Conservation (phyloP, 1,284 basidiomycete genomes). For the Tilletiopsis washingtonensis region DNA sequence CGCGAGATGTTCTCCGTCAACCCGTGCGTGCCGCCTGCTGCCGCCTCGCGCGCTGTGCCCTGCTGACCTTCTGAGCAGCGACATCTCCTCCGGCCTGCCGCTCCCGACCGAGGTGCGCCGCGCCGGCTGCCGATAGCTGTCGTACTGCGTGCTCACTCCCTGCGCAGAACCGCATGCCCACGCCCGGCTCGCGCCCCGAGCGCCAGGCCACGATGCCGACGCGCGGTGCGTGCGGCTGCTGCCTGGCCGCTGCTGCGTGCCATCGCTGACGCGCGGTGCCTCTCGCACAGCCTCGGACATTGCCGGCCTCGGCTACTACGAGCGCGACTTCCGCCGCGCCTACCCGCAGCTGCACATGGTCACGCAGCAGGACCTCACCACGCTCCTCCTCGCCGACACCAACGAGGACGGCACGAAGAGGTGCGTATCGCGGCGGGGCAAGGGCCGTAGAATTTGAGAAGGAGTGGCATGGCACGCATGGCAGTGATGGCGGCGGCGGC, state of each 20-base stretch:
- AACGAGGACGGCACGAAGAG: slow-evolving; percentile 49
- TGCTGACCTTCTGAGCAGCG: slow-evolving; percentile 29
- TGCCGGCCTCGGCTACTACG: slow-evolving; percentile 61
- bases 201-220: slow-evolving; percentile 73
- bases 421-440: slow-evolving; percentile 13
- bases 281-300: too few species aligned
- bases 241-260: too few species aligned
- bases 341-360: slow-evolving; percentile 65
- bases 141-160: too few species aligned
- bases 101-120: slow-evolving; percentile 57
- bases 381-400: slow-evolving; percentile 73
- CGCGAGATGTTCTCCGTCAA: slow-evolving; percentile 55
- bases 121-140: too few species aligned
- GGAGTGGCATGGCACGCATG: too few species aligned
- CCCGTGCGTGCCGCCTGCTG: slow-evolving; percentile 54
- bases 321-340: slow-evolving; percentile 82
- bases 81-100: slow-evolving; percentile 86
- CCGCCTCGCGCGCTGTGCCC: background rate
- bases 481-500: too few species aligned
- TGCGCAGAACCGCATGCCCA: slow-evolving; percentile 76
- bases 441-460: too few species aligned
- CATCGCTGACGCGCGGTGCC: too few species aligned
- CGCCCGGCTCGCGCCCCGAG: slow-evolving; percentile 77
- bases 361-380: slow-evolving; percentile 52
- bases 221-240: too few species aligned